These are phyloP conservation scores for Hymenoscyphus repandus DNA, from an alignment of 2,329 filamentous ascomycete genomes.

Conservation along the genomic window DNA sequence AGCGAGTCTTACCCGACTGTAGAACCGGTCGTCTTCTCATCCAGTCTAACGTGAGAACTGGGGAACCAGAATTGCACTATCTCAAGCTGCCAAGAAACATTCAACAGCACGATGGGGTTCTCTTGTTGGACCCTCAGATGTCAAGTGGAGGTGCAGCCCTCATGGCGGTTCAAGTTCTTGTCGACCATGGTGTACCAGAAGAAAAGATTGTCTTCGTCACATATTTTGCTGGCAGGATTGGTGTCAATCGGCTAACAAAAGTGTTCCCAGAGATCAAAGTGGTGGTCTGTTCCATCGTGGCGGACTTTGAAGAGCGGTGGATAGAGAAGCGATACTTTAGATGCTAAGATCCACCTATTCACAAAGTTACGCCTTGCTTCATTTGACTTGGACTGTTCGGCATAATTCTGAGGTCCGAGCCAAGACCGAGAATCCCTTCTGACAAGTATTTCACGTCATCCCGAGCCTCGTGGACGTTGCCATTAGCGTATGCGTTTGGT, in stretches of 20 bases:
- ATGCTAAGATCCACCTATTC: constrained; percentile 47
- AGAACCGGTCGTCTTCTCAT: constrained; percentile 84
- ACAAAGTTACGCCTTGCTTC: no score
- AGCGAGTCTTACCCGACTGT: constrained; percentile 88
- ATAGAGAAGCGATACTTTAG: constrained; percentile 85
- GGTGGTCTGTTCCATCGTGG: constrained; percentile 76
- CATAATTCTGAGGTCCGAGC: no score
- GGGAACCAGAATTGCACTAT: constrained; percentile 91
- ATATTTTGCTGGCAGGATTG: constrained; percentile 80
- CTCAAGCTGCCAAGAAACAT: constrained; percentile 74
- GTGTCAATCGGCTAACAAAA: constrained; percentile 76
- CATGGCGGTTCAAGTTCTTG: constrained; percentile 94
- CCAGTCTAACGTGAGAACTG: constrained; percentile 77
- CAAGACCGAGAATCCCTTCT: no score
- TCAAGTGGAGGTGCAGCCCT: constrained; percentile 77
- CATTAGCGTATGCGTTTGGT: no score
- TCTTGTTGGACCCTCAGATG: constrained; percentile 92
- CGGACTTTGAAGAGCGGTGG: constrained; percentile 82
- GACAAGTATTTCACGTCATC: no score
- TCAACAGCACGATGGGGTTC: constrained; percentile 67
- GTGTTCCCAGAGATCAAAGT: constrained; percentile 86
- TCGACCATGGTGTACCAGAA: constrained; percentile 86
- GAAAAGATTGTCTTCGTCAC: constrained; percentile 88
- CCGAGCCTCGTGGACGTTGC: no score
- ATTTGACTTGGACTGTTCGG: not conserved